Base-by-base conservation (phyloP, 2,329 filamentous ascomycete genomes). In the Trichoderma brevicompactum region DNA sequence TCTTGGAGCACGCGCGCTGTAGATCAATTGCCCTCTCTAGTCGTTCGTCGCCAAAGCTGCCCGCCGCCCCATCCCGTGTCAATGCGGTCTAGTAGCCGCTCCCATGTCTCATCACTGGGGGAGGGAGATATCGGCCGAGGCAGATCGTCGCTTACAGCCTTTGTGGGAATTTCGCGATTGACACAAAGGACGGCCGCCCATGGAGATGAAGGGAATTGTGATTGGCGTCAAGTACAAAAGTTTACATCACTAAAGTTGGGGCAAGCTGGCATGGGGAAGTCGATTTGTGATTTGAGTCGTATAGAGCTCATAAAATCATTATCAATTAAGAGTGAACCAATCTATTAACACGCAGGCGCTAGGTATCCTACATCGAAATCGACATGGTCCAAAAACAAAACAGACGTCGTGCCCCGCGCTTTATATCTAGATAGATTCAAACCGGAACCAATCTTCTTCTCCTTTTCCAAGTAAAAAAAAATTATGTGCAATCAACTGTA, bases 401-500 rank as follows among this genome's bases (percentile, higher is more conserved):
- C 58, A 55, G 50, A 49, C 36, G 46, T 58, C 52, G 44, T 46
- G 60, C 46, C 44, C 52, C 54, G 44, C 62, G 38, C 54, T 43
- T 38, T 55, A 34, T 50, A 50, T 55, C 44, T 49, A 65, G 44
- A 58, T 15, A 50, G 44, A 62, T 62, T 59, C 53, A 64, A 50
- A 46, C 44, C 56, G 40, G 43, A 67, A 54, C 46, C 54, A 63
- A 54, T 52, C 56, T 56, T 62, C 53, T 66, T 70, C 69, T 69
- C 68, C 65, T 68, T 68, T 69, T 69, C 69, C 69, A 72, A 75
- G 68, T 66, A 70, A 71, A 50, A 40, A 46, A 34, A 55, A 55
- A 67, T 67, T 71, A 73, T 75, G 72, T 74, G 70, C 74, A 72
- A 69, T 49, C 69, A 67, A 64, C 60, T 19, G 44, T 53, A 59